Conservation (phyloP, 495 filamentous ascomycete genomes). For the Hypoxylon crocopeplum region DNA sequence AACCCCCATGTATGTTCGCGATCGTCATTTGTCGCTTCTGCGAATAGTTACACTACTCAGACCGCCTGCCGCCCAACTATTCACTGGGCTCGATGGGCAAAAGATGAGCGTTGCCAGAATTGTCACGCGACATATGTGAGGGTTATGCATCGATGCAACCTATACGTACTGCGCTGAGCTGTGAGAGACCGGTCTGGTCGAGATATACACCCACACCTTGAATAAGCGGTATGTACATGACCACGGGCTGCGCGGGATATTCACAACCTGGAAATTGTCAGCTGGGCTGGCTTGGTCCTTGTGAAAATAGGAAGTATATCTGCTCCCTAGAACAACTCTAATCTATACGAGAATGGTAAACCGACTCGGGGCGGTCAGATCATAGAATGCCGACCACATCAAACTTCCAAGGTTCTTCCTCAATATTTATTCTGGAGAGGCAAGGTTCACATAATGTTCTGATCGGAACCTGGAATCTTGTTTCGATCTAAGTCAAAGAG, state of each 20-base stretch:
- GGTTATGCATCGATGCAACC: constrained; percentile 37
- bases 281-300: not conserved
- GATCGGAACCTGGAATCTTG: too few species aligned
- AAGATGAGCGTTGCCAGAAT: constrained; percentile 26
- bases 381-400: too few species aligned
- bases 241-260: constrained; percentile 26
- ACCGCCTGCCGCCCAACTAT: constrained; percentile 3
- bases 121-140: constrained; percentile 40
- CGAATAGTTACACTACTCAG: constrained; percentile 29
- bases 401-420: not conserved
- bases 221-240: constrained; percentile 27
- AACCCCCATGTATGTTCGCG: constrained; percentile 9
- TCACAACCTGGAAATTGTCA: constrained; percentile 9
- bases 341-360: too few species aligned
- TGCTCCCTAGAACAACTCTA: too few species aligned
- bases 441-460: constrained; percentile 10
- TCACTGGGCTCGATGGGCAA: not conserved
- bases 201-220: constrained; percentile 21
- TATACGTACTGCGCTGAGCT: constrained; percentile 4
- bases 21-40: constrained; percentile 23
- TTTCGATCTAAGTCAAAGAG: constrained; percentile 20
- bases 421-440: not conserved
- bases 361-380: too few species aligned
- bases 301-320: too few species aligned
- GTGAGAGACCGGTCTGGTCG: not conserved